phyloP scores from a whole-genome alignment of 2,329 filamentous ascomycete genomes.

The Fusarium tuaranense region DNA sequence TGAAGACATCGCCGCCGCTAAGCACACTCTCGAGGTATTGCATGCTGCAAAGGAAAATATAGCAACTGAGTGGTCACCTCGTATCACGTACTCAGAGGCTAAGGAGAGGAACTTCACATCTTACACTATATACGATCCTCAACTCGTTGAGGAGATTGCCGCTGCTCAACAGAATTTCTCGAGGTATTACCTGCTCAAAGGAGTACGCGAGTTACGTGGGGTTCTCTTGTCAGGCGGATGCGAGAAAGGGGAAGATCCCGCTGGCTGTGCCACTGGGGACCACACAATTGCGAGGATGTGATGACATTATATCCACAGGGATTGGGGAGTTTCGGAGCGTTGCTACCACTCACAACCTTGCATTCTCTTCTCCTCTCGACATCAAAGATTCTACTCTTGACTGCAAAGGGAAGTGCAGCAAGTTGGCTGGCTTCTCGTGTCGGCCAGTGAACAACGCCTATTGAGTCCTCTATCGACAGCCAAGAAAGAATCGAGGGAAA shows the following conservation, averaged over 20 bases:
- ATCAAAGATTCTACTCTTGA: neutral
- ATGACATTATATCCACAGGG: neutral
- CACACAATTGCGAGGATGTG: neutral
- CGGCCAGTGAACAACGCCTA: neutral
- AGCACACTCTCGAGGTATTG: too few relatives aligned
- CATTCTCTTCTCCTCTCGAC: neutral
- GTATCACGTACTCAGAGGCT: neutral
- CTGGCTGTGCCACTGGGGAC: neutral
- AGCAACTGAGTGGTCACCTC: neutral
- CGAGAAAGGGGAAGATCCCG: neutral
- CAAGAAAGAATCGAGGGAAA: neutral
- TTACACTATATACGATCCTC: neutral
- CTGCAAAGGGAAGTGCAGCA: neutral
- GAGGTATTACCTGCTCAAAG: neutral
- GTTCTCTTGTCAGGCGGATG: neutral
- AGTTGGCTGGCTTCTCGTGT: neutral
- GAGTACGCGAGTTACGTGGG: neutral
- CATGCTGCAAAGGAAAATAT: neutral
- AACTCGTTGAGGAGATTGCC: neutral
- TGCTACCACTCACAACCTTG: neutral
- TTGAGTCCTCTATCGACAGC: neutral
- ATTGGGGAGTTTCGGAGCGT: neutral
- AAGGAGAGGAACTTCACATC: neutral
- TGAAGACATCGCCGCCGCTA: too few relatives aligned
- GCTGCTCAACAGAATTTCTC: neutral